Evolutionary conservation across 2,329 filamentous ascomycete genomes (phyloP), one percentile per base, ranked within the genome.

Genomic region (Cryoendolithus antarcticus): DNA sequence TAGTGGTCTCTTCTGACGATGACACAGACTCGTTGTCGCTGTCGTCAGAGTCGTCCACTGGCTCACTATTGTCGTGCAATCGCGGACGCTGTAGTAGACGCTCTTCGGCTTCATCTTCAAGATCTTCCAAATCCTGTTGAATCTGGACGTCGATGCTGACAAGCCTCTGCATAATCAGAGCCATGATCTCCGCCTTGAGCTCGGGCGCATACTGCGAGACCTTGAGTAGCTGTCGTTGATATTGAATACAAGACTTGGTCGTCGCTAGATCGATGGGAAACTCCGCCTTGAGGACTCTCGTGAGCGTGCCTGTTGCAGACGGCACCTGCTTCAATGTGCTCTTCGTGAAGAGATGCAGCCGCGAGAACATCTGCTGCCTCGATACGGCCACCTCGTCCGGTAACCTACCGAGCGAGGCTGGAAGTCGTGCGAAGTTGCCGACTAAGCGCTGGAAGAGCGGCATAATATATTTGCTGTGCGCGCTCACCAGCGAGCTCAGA

Each of bases 91-190:
- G 55, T 70, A 83, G 70, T 11, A 89, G 74, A 38, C 78, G 76
- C 15, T 86, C 77, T 39, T 86, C 82, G 7, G 86, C 71, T 40
- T 93, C 84, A 46, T 96, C 89, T 45, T 95, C 89, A 44, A 94
- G 66, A 51, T 96, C 88, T 46, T 96, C 86, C 53, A 96, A 67
- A 53, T 96, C 88, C 36, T 88, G 75, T 61, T 95, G 89, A 60
- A 96, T 91, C 57, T 95, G 84, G 1, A 93, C 86, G 57, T 98
- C 91, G 42, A 96, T 84, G 62, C 91, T 91, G 53, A 96, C 85
- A 6, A 96, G 71, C 45, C 84, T 80, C 50, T 89, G 82, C 32
- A 86, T 81, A 35, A 96, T 81, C 9, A 93, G 66, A 40, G 86
- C 79, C 46, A 94, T 71, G 15, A 96, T 77, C 44, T 93, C 83